Percentiles rank a stretch among this genome's conserved stretches.
Conservation (phyloP, 2,329 filamentous ascomycete species). For the Cadophora sp. region DNA sequence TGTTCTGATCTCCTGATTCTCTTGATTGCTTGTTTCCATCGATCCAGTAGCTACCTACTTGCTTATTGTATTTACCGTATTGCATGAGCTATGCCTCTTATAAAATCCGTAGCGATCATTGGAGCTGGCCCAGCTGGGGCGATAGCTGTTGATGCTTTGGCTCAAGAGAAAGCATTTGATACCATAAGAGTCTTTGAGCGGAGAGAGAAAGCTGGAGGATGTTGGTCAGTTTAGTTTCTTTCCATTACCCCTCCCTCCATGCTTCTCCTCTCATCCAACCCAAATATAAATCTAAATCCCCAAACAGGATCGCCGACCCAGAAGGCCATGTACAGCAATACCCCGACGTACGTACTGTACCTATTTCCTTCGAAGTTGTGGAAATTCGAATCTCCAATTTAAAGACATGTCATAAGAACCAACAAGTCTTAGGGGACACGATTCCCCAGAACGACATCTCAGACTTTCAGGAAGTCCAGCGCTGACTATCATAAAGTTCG, state of each 20-base stretch:
- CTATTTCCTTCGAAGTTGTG: too few species aligned
- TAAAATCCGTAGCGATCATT: slow-evolving; percentile 61
- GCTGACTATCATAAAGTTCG: slow-evolving; percentile 40
- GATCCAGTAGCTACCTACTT: too few species aligned
- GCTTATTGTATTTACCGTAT: background rate
- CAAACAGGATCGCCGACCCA: slow-evolving; percentile 50
- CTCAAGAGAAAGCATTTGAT: slow-evolving; percentile 64
- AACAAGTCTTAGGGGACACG: too few species aligned
- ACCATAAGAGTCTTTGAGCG: slow-evolving; percentile 67
- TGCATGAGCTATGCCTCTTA: slow-evolving; percentile 32
- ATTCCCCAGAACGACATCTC: too few species aligned
- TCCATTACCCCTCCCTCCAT: too few species aligned
- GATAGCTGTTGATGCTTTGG: slow-evolving; percentile 65
- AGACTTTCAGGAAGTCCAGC: too few species aligned
- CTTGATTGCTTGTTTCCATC: background rate
- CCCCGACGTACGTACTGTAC: slow-evolving; percentile 46
- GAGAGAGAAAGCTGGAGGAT: slow-evolving; percentile 64
- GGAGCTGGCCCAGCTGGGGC: slow-evolving; percentile 66
- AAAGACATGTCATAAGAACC: too few species aligned
- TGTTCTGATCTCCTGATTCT: background rate
- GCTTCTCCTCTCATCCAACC: background rate
- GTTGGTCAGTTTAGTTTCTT: slow-evolving; percentile 55
- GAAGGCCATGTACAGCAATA: slow-evolving; percentile 49
- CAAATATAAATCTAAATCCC: slow-evolving; percentile 12
- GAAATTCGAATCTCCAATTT: too few species aligned